A percentile compares a stretch with the other conserved stretches of the same genome.
Conservation (phyloP, 805 yeast species). For the Hanseniaspora opuntiae region DNA sequence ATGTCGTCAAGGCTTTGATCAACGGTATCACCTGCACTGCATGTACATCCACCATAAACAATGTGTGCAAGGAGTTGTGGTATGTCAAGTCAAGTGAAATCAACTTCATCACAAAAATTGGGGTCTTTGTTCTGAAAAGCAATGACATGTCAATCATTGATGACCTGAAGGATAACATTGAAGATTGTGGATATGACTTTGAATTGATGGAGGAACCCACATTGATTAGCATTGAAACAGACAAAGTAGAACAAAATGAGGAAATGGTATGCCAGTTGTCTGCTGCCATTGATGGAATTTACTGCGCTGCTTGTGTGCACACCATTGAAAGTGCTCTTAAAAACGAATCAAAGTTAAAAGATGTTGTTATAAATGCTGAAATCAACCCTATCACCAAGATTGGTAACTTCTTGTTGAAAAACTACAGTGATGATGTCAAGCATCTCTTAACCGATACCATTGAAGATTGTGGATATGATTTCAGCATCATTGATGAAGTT, state of each 20-base stretch:
- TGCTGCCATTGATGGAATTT: slow-evolving; percentile 18
- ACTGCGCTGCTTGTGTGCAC: slow-evolving; percentile 42
- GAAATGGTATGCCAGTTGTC: background rate
- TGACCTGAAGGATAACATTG: slow-evolving; percentile 37
- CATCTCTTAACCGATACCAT: slow-evolving; percentile 33
- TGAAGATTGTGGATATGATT: slow-evolving; percentile 56
- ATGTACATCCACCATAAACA: slow-evolving; percentile 45
- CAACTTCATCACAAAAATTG: slow-evolving; percentile 48
- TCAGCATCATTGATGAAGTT: slow-evolving; percentile 31
- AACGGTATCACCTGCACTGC: slow-evolving; percentile 70
- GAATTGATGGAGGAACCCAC: slow-evolving; percentile 33
- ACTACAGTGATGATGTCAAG: slow-evolving; percentile 25
- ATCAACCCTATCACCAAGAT: slow-evolving; percentile 46
- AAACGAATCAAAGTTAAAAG: slow-evolving; percentile 37
- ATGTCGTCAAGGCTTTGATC: slow-evolving; percentile 33
- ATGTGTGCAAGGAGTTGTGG: slow-evolving; percentile 34
- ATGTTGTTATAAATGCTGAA: slow-evolving; percentile 23
- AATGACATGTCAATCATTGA: slow-evolving; percentile 27
- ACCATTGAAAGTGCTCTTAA: slow-evolving; percentile 36
- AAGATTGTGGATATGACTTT: slow-evolving; percentile 56
- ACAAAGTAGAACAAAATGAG: slow-evolving; percentile 12
- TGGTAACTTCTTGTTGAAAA: slow-evolving; percentile 41
- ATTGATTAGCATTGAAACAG: slow-evolving; percentile 30
- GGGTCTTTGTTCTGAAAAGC: slow-evolving; percentile 43
- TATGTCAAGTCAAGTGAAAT: slow-evolving; percentile 43